phyloP scores from a whole-genome alignment of 2,329 filamentous ascomycete species.

The Penicillium concentricum region DNA sequence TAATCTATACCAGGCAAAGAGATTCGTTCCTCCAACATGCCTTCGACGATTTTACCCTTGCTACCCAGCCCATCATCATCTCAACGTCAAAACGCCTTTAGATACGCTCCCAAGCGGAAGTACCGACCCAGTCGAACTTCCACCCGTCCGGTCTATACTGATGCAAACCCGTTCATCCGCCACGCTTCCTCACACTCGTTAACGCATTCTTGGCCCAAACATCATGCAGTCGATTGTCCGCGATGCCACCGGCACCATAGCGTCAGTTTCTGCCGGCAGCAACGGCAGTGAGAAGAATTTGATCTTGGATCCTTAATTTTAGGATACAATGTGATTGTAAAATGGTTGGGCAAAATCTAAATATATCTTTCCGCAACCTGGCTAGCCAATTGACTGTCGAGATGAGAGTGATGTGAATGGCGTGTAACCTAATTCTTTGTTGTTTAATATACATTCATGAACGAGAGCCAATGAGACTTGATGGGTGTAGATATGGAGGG shows the following conservation, averaged over 20 bases:
- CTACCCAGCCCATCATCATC: neutral
- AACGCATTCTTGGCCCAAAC: slow-evolving; percentile 22
- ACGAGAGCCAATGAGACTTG: neutral
- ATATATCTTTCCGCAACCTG: neutral
- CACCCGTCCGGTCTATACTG: slow-evolving; percentile 19
- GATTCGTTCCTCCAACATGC: neutral
- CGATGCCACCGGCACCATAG: slow-evolving; percentile 16
- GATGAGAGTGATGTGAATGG: neutral
- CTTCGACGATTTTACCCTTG: neutral
- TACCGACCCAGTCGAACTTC: slow-evolving; percentile 10
- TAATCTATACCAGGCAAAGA: neutral
- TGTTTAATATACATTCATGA: too few relatives aligned
- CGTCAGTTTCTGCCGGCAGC: neutral
- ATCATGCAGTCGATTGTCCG: slow-evolving; percentile 16
- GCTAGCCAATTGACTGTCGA: neutral
- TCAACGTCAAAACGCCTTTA: neutral
- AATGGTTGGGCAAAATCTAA: too few relatives aligned
- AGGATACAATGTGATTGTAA: neutral
- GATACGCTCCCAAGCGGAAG: neutral
- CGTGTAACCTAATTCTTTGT: neutral
- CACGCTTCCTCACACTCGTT: slow-evolving; percentile 22
- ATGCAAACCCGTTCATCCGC: slow-evolving; percentile 23
- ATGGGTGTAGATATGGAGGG: neutral
- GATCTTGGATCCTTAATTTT: neutral
- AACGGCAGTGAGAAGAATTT: neutral